Evolutionary conservation across 805 yeast genomes (phyloP).

Genomic region (Saccharomycopsis fermentans): DNA sequence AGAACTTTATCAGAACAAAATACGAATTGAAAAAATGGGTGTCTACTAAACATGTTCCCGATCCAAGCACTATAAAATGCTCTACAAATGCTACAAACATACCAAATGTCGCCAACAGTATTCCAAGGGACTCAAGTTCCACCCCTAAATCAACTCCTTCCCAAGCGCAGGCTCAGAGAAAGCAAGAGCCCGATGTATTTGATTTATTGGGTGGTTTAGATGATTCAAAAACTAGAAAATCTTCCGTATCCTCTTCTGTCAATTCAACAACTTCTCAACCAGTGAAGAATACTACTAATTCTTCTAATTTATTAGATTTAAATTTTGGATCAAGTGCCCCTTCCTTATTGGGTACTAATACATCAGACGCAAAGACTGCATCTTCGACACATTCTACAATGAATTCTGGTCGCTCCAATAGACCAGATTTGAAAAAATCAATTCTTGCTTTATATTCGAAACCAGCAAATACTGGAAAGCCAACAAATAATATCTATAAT

Average conservation of each 20-base stretch:
- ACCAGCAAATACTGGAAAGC: constrained; percentile 28
- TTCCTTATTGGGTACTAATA: constrained; percentile 19
- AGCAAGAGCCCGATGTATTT: not conserved
- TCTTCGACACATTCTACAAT: constrained; percentile 15
- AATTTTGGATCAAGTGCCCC: constrained; percentile 16
- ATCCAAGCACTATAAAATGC: constrained; percentile 32
- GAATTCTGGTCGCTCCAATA: constrained; percentile 19
- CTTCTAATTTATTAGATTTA: constrained; percentile 14
- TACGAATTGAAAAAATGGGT: constrained; percentile 90
- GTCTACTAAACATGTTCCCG: constrained; percentile 43
- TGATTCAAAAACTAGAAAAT: not conserved
- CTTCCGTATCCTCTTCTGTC: constrained; percentile 1
- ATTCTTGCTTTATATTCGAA: constrained; percentile 80
- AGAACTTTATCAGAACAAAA: constrained; percentile 83
- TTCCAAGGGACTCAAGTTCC: not conserved
- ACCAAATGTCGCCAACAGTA: constrained; percentile 9
- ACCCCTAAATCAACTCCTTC: not conserved
- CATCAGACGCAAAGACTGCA: constrained; percentile 6
- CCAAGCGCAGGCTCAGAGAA: not conserved
- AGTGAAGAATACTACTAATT: not conserved
- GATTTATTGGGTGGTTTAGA: not conserved
- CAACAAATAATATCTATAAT: not conserved
- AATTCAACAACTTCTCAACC: not conserved
- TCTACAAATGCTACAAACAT: constrained; percentile 12
- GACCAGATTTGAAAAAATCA: constrained; percentile 88